Conservation (phyloP, 495 filamentous ascomycete species). For the Schizothecium vesticola region DNA sequence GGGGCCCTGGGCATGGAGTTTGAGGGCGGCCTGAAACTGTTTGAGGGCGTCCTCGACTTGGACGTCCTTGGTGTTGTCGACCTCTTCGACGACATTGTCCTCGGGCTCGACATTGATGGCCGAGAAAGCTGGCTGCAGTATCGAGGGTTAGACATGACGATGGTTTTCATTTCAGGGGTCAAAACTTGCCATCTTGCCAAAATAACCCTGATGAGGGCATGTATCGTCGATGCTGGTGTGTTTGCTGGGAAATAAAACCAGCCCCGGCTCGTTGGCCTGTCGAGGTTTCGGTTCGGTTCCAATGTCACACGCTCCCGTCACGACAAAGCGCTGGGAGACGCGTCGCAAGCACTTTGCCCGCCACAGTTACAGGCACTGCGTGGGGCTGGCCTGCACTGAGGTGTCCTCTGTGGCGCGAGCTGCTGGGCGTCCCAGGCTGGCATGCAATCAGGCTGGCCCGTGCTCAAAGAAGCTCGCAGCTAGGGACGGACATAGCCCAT, state of each 20-base stretch:
- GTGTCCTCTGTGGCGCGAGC: not conserved
- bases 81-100: constrained; percentile 80
- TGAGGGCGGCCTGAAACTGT: constrained; percentile 86
- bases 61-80: constrained; percentile 92
- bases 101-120: constrained; percentile 92
- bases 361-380: not conserved
- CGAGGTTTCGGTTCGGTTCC: not conserved
- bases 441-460: not conserved
- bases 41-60: constrained; percentile 97
- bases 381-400: not conserved
- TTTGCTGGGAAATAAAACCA: not conserved
- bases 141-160: not conserved
- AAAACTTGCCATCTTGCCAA: constrained; percentile 7
- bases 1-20: constrained; percentile 84
- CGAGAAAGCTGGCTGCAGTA: constrained; percentile 56
- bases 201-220: not conserved
- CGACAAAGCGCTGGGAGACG: not conserved
- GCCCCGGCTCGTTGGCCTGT: not conserved
- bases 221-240: not conserved
- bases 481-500: too few species aligned
- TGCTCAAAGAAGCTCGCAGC: not conserved
- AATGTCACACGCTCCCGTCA: too few species aligned
- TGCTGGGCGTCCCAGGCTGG: too few species aligned
- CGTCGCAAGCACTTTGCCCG: not conserved
- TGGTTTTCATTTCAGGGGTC: not conserved